Conservation (phyloP, 352 stramenopile genomes). For the Discostella stelligera region DNA sequence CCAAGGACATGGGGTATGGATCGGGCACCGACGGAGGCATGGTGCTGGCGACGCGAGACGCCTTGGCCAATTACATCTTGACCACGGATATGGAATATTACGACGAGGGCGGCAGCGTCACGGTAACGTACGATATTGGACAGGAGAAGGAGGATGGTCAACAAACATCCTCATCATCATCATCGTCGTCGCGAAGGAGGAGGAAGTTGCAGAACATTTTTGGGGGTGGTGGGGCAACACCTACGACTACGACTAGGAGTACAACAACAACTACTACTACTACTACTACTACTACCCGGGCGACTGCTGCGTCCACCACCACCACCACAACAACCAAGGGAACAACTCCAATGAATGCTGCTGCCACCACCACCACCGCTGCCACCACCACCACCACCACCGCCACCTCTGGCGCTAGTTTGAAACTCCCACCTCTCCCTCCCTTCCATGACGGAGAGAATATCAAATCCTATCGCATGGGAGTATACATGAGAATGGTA, state of each 20-base stretch:
- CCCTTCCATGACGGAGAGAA: background rate
- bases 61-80: conserved; percentile 7
- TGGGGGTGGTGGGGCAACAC: background rate
- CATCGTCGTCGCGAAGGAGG: background rate
- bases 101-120: background rate
- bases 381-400: background rate
- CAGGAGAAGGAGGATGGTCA: too few relatives aligned
- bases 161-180: too few relatives aligned
- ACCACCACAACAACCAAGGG: background rate
- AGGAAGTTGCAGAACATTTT: background rate
- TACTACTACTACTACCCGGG: background rate
- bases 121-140: conserved; percentile 1
- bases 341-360: background rate
- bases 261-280: background rate
- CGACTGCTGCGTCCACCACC: background rate
- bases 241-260: background rate
- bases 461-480: background rate
- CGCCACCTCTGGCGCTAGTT: background rate
- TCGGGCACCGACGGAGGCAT: background rate
- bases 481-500: conserved; percentile 14
- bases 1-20: conserved; percentile 3
- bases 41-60: background rate
- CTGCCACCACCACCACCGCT: background rate
- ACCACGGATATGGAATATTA: background rate
- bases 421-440: background rate